A percentile compares a stretch with the other conserved stretches of the same genome.
These are phyloP conservation scores for Aspergillus hiratsukae DNA, from an alignment of 2,329 filamentous ascomycete genomes.

Conservation along the genomic window DNA sequence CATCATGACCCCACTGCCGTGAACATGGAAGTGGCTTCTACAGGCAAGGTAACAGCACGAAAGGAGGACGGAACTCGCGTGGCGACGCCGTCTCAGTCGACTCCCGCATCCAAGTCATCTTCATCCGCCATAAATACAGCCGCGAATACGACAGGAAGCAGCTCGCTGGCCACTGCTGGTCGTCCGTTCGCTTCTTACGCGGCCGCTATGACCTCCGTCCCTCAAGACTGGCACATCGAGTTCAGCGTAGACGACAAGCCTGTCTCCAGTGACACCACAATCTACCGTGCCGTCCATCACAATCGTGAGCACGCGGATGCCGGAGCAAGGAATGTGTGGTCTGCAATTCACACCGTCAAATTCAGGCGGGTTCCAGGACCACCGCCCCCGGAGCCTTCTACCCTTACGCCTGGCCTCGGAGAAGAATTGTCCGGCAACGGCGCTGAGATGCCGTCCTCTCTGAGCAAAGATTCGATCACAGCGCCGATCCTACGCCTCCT, in stretches of 20 bases:
- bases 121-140: constrained; percentile 25
- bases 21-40: constrained; percentile 81
- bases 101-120: constrained; percentile 43
- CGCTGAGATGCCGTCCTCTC: constrained; percentile 67
- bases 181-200: constrained; percentile 72
- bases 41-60: constrained; percentile 81
- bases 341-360: constrained; percentile 82
- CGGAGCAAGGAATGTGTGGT: constrained; percentile 77
- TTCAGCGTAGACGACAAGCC: constrained; percentile 82
- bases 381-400: constrained; percentile 66
- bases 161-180: constrained; percentile 49
- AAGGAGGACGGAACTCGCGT: constrained; percentile 89
- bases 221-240: constrained; percentile 96
- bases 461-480: constrained; percentile 78
- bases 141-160: constrained; percentile 18
- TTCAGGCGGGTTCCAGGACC: constrained; percentile 84
- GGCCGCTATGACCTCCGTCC: constrained; percentile 71
- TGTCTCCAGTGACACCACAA: constrained; percentile 86
- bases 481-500: constrained; percentile 82
- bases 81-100: constrained; percentile 68
- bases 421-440: constrained; percentile 45
- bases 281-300: constrained; percentile 88
- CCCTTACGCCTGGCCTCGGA: constrained; percentile 50
- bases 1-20: constrained; percentile 80
- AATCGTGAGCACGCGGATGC: constrained; percentile 57